phyloP scores from a whole-genome alignment of 805 yeast species.

The Saturnispora ahearnii region DNA sequence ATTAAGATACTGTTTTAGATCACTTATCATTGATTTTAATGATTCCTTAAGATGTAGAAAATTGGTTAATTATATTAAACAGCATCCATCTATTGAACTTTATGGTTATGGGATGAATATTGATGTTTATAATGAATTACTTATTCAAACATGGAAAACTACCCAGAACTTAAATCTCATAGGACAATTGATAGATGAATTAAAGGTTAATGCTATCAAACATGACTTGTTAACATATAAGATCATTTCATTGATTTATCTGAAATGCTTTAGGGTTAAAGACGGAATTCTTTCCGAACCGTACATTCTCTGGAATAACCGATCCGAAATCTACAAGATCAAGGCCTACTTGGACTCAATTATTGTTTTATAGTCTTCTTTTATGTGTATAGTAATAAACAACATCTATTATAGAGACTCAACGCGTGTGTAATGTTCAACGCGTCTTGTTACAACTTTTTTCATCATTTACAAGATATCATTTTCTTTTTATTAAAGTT shows the following conservation, averaged over 20 bases:
- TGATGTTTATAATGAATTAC: conserved; percentile 24
- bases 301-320: conserved; percentile 24
- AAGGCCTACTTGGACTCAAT: conserved; percentile 16
- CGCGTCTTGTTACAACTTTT: not conserved
- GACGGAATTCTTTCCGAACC: conserved; percentile 18
- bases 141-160: conserved; percentile 22
- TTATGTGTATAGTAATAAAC: not conserved
- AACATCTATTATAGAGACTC: not conserved
- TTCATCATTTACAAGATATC: not conserved
- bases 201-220: conserved; percentile 24
- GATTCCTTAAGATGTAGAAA: conserved; percentile 20
- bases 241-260: conserved; percentile 20
- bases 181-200: conserved; percentile 21
- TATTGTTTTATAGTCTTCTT: conserved; percentile 8
- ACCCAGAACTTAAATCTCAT: conserved; percentile 22
- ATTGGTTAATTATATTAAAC: conserved; percentile 20
- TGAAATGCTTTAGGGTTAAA: conserved; percentile 23
- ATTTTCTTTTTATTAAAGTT: not conserved
- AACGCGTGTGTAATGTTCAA: not conserved
- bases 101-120: conserved; percentile 26
- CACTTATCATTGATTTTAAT: conserved; percentile 26
- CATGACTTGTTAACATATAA: conserved; percentile 24
- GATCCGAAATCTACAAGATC: conserved; percentile 20
- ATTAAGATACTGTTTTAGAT: conserved; percentile 21
- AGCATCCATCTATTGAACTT: conserved; percentile 22